Conservation (phyloP, 164 flowering plant species). For the Sextonia rubra region DNA sequence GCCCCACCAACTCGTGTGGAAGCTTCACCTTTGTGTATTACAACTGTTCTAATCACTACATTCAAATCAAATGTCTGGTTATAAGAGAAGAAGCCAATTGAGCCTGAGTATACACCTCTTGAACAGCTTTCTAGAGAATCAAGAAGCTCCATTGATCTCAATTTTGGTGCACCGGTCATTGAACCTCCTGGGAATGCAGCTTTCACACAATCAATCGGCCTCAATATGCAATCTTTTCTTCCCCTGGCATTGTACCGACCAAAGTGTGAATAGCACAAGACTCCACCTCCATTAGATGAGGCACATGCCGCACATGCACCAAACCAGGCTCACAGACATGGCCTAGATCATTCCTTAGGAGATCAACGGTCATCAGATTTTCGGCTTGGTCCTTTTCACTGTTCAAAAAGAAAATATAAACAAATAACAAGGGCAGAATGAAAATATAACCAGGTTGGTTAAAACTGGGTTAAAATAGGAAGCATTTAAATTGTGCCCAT, state of each 20-base stretch:
- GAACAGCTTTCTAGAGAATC: slow-evolving; percentile 81
- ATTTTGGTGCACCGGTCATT: slow-evolving; percentile 98
- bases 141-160: slow-evolving; percentile 90
- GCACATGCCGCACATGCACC: slow-evolving; percentile 87
- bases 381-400: slow-evolving; percentile 99
- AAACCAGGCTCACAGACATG: slow-evolving; percentile 93
- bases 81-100: slow-evolving; percentile 82
- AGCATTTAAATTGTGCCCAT: background rate
- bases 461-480: background rate
- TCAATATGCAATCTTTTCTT: slow-evolving; percentile 39
- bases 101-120: slow-evolving; percentile 90
- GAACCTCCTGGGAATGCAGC: slow-evolving; percentile 99
- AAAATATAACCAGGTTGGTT: background rate
- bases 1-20: slow-evolving; percentile 97
- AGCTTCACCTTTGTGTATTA: slow-evolving; percentile 79
- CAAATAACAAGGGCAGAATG: background rate
- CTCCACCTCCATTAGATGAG: slow-evolving; percentile 87
- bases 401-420: slow-evolving; percentile 11
- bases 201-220: slow-evolving; percentile 69
- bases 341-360: slow-evolving; percentile 92
- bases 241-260: slow-evolving; percentile 93
- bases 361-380: slow-evolving; percentile 97
- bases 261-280: slow-evolving; percentile 92
- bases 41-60: slow-evolving; percentile 86
- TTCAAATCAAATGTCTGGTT: slow-evolving; percentile 86